phyloP scores from a whole-genome alignment of 2,329 filamentous ascomycete genomes.

The Apiospora sp. region DNA sequence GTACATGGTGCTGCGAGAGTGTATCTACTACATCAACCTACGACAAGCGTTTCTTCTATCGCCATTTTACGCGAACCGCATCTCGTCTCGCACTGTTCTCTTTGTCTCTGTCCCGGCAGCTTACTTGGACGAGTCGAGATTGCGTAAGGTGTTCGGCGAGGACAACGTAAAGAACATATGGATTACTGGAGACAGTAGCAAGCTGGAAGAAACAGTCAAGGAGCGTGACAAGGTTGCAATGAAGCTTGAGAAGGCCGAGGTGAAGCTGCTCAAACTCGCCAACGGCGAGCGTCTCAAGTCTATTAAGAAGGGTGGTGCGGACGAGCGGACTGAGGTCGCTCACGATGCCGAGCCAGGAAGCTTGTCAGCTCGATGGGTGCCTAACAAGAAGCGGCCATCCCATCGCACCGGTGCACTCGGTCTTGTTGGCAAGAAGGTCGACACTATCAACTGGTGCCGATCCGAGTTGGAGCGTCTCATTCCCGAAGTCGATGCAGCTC shows the following conservation, averaged over 20 bases:
- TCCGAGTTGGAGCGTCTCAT: conserved; percentile 78
- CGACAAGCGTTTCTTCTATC: conserved; percentile 92
- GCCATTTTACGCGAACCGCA: conserved; percentile 81
- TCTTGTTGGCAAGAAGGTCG: conserved; percentile 85
- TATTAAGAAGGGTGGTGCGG: conserved; percentile 65
- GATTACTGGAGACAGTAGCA: conserved; percentile 79
- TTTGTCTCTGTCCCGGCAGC: conserved; percentile 83
- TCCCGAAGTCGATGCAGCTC: conserved; percentile 73
- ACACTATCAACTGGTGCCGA: conserved; percentile 92
- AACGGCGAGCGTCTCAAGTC: conserved; percentile 76
- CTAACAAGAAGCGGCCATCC: conserved; percentile 76
- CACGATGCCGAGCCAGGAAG: conserved; percentile 73
- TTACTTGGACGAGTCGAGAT: conserved; percentile 78
- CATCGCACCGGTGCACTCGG: conserved; percentile 75
- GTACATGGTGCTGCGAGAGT: conserved; percentile 86
- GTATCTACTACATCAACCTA: conserved; percentile 90
- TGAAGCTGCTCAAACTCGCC: conserved; percentile 81
- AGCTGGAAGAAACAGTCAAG: conserved; percentile 82
- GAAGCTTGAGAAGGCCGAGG: conserved; percentile 86
- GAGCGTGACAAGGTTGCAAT: conserved; percentile 82
- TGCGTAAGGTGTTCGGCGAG: conserved; percentile 79
- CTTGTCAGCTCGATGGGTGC: conserved; percentile 78
- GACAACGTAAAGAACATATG: conserved; percentile 83
- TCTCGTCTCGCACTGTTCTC: conserved; percentile 90
- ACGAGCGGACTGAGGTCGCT: conserved; percentile 55